Percentiles rank a stretch among this genome's conserved stretches.
Conservation (phyloP, 1,284 basidiomycete species). For the Cryptococcus amylolentus region DNA sequence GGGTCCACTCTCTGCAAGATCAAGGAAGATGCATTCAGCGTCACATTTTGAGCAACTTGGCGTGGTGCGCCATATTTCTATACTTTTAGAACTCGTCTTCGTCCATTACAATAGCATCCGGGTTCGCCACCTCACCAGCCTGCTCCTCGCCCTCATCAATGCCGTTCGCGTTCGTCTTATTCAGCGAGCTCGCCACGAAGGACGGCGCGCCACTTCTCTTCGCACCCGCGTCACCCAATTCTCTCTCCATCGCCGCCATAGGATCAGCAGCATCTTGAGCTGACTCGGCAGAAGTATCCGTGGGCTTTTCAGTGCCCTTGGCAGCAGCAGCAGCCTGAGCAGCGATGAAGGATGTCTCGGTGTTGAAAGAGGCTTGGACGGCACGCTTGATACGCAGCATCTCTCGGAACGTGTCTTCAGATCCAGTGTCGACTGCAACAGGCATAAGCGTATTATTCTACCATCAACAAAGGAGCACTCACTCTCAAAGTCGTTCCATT, state of each 20-base stretch:
- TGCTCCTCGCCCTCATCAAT: slow-evolving; percentile 29
- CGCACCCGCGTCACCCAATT: slow-evolving; percentile 61
- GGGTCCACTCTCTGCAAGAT: too few species aligned
- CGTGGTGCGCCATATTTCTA: neutral
- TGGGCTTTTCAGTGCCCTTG: slow-evolving; percentile 39
- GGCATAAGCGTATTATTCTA: slow-evolving; percentile 9
- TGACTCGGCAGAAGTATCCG: slow-evolving; percentile 31
- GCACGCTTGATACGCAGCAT: slow-evolving; percentile 97
- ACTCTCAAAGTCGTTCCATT: slow-evolving; percentile 95
- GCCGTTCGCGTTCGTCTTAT: slow-evolving; percentile 28
- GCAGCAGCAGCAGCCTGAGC: slow-evolving; percentile 72
- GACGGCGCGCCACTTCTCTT: slow-evolving; percentile 52
- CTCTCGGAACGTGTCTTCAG: slow-evolving; percentile 97
- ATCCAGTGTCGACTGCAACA: slow-evolving; percentile 74
- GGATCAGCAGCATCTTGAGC: slow-evolving; percentile 56
- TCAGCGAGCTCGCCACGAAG: slow-evolving; percentile 62
- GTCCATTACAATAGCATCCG: slow-evolving; percentile 25
- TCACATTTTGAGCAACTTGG: neutral
- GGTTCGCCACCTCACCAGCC: slow-evolving; percentile 25
- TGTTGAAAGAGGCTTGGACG: slow-evolving; percentile 98
- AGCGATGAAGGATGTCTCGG: slow-evolving; percentile 77
- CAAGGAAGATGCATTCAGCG: too few species aligned
- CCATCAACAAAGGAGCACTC: slow-evolving; percentile 15
- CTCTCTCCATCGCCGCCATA: slow-evolving; percentile 55
- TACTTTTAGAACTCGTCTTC: slow-evolving; percentile 16